Base-by-base conservation (phyloP, 257 asterid species). In the Salvia hispanica region DNA sequence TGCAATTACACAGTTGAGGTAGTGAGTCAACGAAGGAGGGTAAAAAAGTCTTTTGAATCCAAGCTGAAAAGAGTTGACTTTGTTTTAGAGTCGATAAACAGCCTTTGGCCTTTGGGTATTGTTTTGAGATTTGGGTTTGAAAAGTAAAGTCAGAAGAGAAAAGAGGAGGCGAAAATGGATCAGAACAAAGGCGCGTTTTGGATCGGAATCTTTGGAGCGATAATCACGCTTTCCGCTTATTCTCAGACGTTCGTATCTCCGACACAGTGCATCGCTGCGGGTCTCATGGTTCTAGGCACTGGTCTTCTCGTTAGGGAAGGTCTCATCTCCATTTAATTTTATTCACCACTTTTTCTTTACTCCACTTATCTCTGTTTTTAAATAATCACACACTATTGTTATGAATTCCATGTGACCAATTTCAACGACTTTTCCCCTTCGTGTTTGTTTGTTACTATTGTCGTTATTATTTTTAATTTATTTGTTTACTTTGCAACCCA, bases 271-370 rank as follows among this genome's bases (percentile, higher is more conserved):
- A 88, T 90, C 72, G 31, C 67, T 0, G 59, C 55, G 3, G 99
- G 99, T 3, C 70, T 90, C 54, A 25, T 93, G 10, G 88, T 85
- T 71, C 95, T 93, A 3, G 13, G 82, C 82, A 77, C 84, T 62
- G 99, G 97, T 61, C 97, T 90, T 57, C 95, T 93, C 62, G 84
- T 93, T 52, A 82, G 82, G 77, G 97, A 93, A 86, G 99, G 99
- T 74, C 80, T 93, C 34, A 75, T 93, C 76, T 50, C 88, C 36
- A 15, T 92, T 57, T 92, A 72, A 63, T 46, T 60, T 40, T 3
- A 0, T n/a, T 12, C 2, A 15, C 21, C 33, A 7, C 25, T 21
- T 33, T 14, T 14, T 0, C 4, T 25, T 53, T 7, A 6, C 4
- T 50, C n/a, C n/a, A 15, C 13, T 7, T 31, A 3, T 16, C 3